Evolutionary conservation across 441 rosid species (phyloP), one percentile per base, ranked within the genome.

Genomic region (Erysimum cheiri): DNA sequence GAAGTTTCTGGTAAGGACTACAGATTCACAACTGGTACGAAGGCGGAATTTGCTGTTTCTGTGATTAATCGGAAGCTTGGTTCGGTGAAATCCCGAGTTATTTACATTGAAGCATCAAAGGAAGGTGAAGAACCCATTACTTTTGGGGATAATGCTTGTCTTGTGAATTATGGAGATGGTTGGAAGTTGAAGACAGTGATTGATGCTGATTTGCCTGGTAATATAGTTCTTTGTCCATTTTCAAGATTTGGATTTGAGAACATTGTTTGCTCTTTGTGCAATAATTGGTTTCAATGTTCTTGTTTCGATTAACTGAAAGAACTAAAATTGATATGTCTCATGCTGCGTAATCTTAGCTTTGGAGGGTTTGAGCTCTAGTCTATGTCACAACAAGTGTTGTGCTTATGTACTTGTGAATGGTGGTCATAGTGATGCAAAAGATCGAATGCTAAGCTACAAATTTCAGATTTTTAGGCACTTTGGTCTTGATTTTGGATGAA

Each of bases 41-140:
- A 84, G 73, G 87, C 96, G 2, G 87, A 89, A 6, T 91, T 91
- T 69, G 97, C 96, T 4, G 92, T 91, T 15, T 83, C 88, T 39
- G 73, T 89, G 78, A 85, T 93, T 46, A 93, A 91, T 75, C 77
- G 74, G 71, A 93, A 88, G 75, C 71, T 87, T 64, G 88, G 72
- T 61, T 12, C 19, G 13, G 82, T 80, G 15, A 49, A 49, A 17
- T 78, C 88, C 8, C 50, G 72, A 59, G 89, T 81, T 12, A 50
- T 78, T 15, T 72, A 79, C 78, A 81, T 93, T n/a, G 97, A 88
- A 83, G 89, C 97, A 0, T 74, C 60, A 8, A 94, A 86, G 59
- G 86, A 76, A 36, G 93, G 87, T 8, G 97, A 89, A 59, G 96
- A 91, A 60, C 84, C 91, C 2, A 76, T 94, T 40, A 80, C 79